Conservation (phyloP, 257 asterid species). For the Paulownia fortunei region DNA sequence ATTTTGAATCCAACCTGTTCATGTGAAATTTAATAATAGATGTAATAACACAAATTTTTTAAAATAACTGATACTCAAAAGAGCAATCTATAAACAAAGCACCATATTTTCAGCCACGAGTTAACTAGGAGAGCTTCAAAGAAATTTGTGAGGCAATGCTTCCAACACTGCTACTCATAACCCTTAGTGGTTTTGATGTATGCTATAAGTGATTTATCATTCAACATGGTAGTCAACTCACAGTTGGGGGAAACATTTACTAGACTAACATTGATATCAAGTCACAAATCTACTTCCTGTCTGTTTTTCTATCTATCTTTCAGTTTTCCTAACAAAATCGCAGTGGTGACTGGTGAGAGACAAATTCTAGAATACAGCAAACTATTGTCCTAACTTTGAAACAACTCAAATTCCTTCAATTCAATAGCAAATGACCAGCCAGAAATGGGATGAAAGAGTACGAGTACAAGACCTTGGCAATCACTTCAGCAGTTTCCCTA, state of each 20-base stretch:
- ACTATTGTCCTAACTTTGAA: background rate
- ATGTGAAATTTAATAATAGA: background rate
- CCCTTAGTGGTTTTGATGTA: background rate
- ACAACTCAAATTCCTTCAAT: conserved; percentile 9
- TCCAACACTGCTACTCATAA: background rate
- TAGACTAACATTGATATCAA: conserved; percentile 21
- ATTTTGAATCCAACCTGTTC: conserved; percentile 89
- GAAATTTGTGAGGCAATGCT: background rate
- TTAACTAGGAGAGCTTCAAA: background rate
- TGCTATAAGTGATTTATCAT: conserved; percentile 1
- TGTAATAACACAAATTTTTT: background rate
- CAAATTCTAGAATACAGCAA: background rate
- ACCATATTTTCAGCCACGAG: background rate
- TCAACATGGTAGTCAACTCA: background rate
- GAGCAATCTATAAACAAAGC: background rate
- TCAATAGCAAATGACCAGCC: conserved; percentile 22
- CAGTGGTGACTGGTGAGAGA: background rate
- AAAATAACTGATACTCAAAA: background rate
- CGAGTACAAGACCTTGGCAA: conserved; percentile 75
- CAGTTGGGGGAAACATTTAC: background rate
- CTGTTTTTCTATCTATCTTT: background rate
- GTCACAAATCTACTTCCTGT: background rate
- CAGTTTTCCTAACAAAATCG: background rate
- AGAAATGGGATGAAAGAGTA: background rate
- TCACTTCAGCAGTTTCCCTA: conserved; percentile 95